Conservation (phyloP, 805 yeast genomes). For the Candida sithepensis region DNA sequence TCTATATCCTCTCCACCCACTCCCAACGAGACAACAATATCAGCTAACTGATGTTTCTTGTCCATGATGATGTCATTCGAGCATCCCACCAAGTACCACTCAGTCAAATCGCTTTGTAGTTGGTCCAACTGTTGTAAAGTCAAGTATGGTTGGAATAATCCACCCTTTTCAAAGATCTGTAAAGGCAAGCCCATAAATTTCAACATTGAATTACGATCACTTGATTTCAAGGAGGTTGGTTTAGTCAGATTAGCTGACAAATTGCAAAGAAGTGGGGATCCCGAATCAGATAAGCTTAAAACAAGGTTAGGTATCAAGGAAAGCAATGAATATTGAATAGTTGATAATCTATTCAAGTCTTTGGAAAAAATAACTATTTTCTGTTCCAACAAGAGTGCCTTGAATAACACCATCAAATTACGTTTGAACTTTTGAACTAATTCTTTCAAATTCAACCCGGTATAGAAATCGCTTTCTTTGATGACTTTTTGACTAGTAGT, state of each 20-base stretch:
- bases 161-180: slow-evolving; percentile 79
- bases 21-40: slow-evolving; percentile 71
- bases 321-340: slow-evolving; percentile 77
- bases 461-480: slow-evolving; percentile 57
- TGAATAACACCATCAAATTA: slow-evolving; percentile 63
- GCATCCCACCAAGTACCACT: slow-evolving; percentile 75
- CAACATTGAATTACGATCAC: slow-evolving; percentile 73
- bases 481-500: slow-evolving; percentile 26
- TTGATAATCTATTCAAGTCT: slow-evolving; percentile 76
- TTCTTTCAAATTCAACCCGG: slow-evolving; percentile 71
- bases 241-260: slow-evolving; percentile 48
- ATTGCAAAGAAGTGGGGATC: slow-evolving; percentile 64
- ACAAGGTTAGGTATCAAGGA: slow-evolving; percentile 81
- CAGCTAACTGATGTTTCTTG: slow-evolving; percentile 59
- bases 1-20: slow-evolving; percentile 25
- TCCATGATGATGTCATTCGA: slow-evolving; percentile 79
- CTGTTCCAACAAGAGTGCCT: slow-evolving; percentile 73
- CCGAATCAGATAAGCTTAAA: slow-evolving; percentile 68
- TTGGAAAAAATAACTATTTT: slow-evolving; percentile 73
- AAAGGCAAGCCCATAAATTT: slow-evolving; percentile 85
- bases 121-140: slow-evolving; percentile 89
- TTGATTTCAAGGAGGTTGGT: slow-evolving; percentile 68
- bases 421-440: slow-evolving; percentile 56
- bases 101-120: slow-evolving; percentile 51
- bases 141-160: slow-evolving; percentile 89